Conservation (phyloP, 805 yeast species). For the Ogataea naganishii region DNA sequence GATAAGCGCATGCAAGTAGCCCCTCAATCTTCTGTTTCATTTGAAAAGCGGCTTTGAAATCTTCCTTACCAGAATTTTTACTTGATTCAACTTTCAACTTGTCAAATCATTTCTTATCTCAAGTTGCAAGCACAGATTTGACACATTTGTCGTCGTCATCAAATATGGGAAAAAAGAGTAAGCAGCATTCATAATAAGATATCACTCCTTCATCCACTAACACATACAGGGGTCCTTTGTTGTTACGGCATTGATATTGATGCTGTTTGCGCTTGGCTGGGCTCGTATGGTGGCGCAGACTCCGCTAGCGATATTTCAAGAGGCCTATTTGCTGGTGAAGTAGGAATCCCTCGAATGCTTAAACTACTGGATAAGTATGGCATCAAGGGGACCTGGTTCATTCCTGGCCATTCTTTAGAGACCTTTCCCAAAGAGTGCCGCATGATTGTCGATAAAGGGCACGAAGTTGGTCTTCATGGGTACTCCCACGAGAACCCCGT, state of each 20-base stretch:
- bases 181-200: too few relatives aligned
- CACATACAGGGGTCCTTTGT: slow-evolving; percentile 20
- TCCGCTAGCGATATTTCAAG: slow-evolving; percentile 27
- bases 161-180: slow-evolving; percentile 4
- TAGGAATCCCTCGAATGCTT: slow-evolving; percentile 26
- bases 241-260: slow-evolving; percentile 30
- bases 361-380: slow-evolving; percentile 24
- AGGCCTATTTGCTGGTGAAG: slow-evolving; percentile 28
- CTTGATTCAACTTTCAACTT: too few relatives aligned
- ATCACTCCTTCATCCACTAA: too few relatives aligned
- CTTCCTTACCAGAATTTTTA: too few relatives aligned
- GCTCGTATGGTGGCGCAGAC: slow-evolving; percentile 29
- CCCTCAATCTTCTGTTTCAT: too few relatives aligned
- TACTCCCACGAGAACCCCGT: slow-evolving; percentile 29
- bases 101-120: slow-evolving; percentile 14
- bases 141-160: slow-evolving; percentile 7
- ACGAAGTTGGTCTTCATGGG: slow-evolving; percentile 29
- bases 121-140: slow-evolving; percentile 19
- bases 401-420: slow-evolving; percentile 30
- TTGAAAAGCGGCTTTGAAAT: too few relatives aligned
- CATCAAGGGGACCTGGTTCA: slow-evolving; percentile 29
- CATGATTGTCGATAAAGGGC: slow-evolving; percentile 25
- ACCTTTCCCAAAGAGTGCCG: slow-evolving; percentile 29
- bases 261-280: slow-evolving; percentile 30
- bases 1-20: too few relatives aligned